Percentiles rank a stretch among this genome's conserved stretches.
These are phyloP conservation scores for Neopestalotiopsis sp. DNA, from an alignment of 2,329 filamentous ascomycete species.

Conservation along the genomic window DNA sequence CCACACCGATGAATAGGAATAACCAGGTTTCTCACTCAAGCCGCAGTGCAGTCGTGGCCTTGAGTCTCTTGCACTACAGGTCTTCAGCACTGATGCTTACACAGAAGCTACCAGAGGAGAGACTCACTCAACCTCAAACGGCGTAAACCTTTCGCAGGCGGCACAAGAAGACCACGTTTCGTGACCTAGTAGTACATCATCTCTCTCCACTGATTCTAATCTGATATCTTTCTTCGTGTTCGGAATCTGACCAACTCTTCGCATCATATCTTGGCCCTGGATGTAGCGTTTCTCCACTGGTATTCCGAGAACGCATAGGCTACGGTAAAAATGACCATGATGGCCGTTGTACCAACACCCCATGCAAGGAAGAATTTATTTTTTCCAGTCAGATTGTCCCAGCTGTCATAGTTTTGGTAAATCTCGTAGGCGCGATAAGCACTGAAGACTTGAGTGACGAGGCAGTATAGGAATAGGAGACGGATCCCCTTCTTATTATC, in stretches of 20 bases:
- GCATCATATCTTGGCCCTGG: constrained; percentile 2
- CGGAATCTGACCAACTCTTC: background rate
- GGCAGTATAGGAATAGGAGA: constrained; percentile 4
- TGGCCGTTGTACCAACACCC: background rate
- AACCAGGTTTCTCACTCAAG: background rate
- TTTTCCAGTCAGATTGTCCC: background rate
- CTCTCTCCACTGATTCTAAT: background rate
- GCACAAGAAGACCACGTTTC: background rate
- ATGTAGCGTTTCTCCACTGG: background rate
- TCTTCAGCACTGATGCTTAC: background rate
- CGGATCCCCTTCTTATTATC: constrained; percentile 4
- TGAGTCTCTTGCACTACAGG: background rate
- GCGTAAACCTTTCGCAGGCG: background rate
- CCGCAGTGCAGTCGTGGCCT: background rate
- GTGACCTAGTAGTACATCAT: background rate
- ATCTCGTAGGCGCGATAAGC: background rate
- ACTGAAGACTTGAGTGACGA: background rate
- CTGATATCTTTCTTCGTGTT: background rate
- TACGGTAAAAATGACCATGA: background rate
- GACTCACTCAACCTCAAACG: constrained; percentile 1
- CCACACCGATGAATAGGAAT: background rate
- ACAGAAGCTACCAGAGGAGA: background rate
- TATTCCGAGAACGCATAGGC: background rate
- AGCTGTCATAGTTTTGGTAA: background rate
- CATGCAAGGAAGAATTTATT: background rate